Conservation (phyloP, 805 yeast species). For the Spathaspora boniae region DNA sequence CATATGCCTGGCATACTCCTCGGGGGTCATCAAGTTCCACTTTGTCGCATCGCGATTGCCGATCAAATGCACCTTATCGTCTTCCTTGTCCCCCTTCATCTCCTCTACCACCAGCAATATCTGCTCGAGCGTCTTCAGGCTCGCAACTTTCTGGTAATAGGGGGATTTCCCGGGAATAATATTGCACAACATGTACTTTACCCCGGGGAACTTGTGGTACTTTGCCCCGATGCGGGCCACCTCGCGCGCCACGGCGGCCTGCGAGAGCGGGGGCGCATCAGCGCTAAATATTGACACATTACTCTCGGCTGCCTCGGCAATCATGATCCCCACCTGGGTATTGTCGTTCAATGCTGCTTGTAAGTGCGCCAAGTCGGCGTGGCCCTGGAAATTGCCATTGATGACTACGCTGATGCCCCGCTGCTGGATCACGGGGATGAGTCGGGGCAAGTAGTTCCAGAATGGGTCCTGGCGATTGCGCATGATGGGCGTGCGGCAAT, state of each 20-base stretch:
- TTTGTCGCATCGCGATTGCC: conserved; percentile 30
- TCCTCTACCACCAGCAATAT: conserved; percentile 34
- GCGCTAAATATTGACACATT: conserved; percentile 74
- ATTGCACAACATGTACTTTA: conserved; percentile 77
- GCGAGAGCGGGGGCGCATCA: conserved; percentile 42
- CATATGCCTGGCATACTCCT: conserved; percentile 12
- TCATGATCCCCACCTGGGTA: conserved; percentile 75
- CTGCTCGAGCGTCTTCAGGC: conserved; percentile 52
- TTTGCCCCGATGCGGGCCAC: conserved; percentile 55
- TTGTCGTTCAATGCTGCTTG: conserved; percentile 52
- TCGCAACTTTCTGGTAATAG: conserved; percentile 51
- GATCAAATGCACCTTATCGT: conserved; percentile 22
- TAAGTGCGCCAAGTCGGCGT: conserved; percentile 51
- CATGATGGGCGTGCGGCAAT: conserved; percentile 88
- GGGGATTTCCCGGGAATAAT: conserved; percentile 74
- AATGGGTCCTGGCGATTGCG: conserved; percentile 81
- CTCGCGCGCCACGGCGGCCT: conserved; percentile 55
- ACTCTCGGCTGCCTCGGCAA: conserved; percentile 85
- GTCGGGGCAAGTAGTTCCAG: conserved; percentile 60
- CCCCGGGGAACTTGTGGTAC: conserved; percentile 61
- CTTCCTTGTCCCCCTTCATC: conserved; percentile 31
- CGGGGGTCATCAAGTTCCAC: conserved; percentile 17
- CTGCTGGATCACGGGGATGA: conserved; percentile 57
- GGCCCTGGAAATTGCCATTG: conserved; percentile 70
- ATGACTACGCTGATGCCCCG: conserved; percentile 70